Conservation (phyloP, 2,329 filamentous ascomycete genomes). For the Cytospora piceicola region DNA sequence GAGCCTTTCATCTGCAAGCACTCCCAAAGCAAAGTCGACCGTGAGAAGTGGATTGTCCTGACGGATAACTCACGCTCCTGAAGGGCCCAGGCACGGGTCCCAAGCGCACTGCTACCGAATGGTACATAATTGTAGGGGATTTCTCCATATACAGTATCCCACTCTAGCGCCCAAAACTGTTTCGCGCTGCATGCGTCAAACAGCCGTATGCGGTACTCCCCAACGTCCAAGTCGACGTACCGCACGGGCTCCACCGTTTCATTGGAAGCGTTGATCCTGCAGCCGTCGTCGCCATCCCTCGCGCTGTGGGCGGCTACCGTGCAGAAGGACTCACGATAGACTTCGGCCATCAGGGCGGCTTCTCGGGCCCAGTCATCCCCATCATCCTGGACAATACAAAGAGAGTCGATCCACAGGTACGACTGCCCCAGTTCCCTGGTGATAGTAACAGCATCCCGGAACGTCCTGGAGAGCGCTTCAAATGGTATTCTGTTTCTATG, state of each 20-base stretch:
- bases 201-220: slow-evolving; percentile 1
- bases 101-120: slow-evolving; percentile 9
- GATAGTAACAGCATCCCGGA: slow-evolving; percentile 31
- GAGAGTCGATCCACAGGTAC: slow-evolving; percentile 33
- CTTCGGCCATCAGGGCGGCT: slow-evolving; percentile 29
- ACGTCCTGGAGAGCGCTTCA: slow-evolving; percentile 20
- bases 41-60: slow-evolving; percentile 27
- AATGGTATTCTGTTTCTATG: slow-evolving; percentile 17
- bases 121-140: background rate
- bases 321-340: slow-evolving; percentile 31
- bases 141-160: slow-evolving; percentile 10
- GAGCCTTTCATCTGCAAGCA: slow-evolving; percentile 21
- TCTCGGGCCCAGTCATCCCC: slow-evolving; percentile 31
- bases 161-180: background rate
- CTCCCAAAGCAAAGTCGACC: slow-evolving; percentile 27
- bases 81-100: slow-evolving; percentile 29
- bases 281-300: slow-evolving; percentile 9
- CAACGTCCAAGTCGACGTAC: slow-evolving; percentile 2
- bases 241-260: background rate
- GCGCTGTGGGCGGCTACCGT: slow-evolving; percentile 28
- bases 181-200: background rate
- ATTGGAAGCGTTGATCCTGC: slow-evolving; percentile 4
- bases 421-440: slow-evolving; percentile 23
- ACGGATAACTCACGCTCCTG: slow-evolving; percentile 28
- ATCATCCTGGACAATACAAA: slow-evolving; percentile 33